Conservation (phyloP, 805 yeast genomes). For the Metschnikowia corniflorae region DNA sequence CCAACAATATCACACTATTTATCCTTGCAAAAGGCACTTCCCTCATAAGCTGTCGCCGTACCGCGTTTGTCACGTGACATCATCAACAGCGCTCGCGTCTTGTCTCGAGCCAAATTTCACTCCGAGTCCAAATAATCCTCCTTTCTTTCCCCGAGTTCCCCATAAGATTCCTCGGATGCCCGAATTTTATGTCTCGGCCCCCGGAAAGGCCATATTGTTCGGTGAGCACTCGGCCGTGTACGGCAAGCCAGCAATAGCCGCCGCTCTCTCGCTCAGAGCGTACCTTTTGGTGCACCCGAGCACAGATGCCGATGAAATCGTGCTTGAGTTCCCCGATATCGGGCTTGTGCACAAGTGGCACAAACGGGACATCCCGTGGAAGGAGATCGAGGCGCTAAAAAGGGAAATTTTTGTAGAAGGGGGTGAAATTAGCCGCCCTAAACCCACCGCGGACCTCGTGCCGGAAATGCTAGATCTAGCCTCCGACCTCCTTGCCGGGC, state of each 20-base stretch:
- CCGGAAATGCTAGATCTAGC: constrained; percentile 55
- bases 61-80: too few species aligned
- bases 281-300: constrained; percentile 63
- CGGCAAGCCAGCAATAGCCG: constrained; percentile 93
- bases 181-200: constrained; percentile 76
- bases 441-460: constrained; percentile 50
- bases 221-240: constrained; percentile 98
- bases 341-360: constrained; percentile 63
- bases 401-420: neutral
- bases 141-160: too few species aligned
- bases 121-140: too few species aligned
- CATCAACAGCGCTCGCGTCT: too few species aligned
- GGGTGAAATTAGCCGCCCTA: constrained; percentile 23
- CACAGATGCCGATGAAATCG: constrained; percentile 40
- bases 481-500: constrained; percentile 39
- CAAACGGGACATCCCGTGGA: constrained; percentile 60
- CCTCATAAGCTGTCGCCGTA: too few species aligned
- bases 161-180: constrained; percentile 6
- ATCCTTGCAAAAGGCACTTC: too few species aligned
- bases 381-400: constrained; percentile 17
- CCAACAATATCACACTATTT: too few species aligned
- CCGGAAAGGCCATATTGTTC: constrained; percentile 92
- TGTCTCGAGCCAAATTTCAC: too few species aligned
- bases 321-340: constrained; percentile 78
- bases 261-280: constrained; percentile 83